Base-by-base conservation (phyloP, 306 rosid genomes). In the Malus asiatica region DNA sequence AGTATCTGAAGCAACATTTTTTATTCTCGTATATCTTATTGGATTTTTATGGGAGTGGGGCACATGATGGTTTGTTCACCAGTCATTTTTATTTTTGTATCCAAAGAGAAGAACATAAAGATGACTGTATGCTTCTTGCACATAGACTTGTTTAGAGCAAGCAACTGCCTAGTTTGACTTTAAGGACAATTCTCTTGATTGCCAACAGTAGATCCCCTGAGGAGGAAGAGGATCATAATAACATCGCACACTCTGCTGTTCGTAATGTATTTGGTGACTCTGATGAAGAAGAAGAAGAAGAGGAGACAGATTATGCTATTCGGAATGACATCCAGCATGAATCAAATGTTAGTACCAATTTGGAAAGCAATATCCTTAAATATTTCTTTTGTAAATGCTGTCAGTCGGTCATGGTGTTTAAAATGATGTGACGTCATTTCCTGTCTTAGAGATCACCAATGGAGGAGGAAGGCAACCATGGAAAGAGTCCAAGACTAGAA, bases 181-280 rank as follows among this genome's bases (percentile, higher is more conserved):
- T 23, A 23, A 22, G 33, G 73, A 4, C 58, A 44, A 71, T 61
- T 51, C 20, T 16, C 51, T 72, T 81, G 51, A 72, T 67, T 79
- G 71, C 74, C 60, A 73, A 77, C 75, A 69, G 84, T 77, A 86
- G 77, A 83, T 93, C 86, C 9, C 90, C 89, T 61, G 86, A 85
- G 59, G 97, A 81, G 79, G 90, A 81, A 80, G 85, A 85, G 76
- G 88, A 89, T 71, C 88, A 77, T 68, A 70, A 69, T 66, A 83
- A 57, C 66, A 81, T 70, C 68, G 70, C 84, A 25, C 78, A 84
- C 35, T 85, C 91, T 6, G 96, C 90, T 68, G 97, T 96, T 66
- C 96, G 88, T 73, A 96, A 96, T 78, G 99, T 90, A 27, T 96
- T 96, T 86, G 99, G 99, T 66, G 99, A 92, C 79, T 96, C 93